Conservation (phyloP, 208 protist genomes). For the Wallacemonas sp. region DNA sequence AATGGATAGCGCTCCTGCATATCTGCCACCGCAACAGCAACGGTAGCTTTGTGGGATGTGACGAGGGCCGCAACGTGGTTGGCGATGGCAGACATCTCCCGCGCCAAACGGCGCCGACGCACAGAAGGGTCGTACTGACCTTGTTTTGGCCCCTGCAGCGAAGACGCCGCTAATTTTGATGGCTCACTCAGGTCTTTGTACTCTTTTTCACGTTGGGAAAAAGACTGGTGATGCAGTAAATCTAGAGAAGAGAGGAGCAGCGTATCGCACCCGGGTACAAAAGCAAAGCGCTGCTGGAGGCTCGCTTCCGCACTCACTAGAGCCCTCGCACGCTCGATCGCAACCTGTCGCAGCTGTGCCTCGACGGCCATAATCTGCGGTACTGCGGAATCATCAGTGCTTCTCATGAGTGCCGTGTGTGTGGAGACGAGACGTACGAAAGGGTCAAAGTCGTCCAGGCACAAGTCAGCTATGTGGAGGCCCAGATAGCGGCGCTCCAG, state of each 20-base stretch:
- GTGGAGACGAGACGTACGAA: slow-evolving; percentile 21
- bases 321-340: slow-evolving; percentile 17
- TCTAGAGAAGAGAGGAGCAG: slow-evolving; percentile 16
- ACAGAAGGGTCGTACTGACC: background rate
- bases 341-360: slow-evolving; percentile 12
- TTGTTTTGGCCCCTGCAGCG: too few relatives aligned
- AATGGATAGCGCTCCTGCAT: slow-evolving; percentile 39
- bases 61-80: slow-evolving; percentile 21
- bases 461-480: slow-evolving; percentile 41
- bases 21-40: slow-evolving; percentile 28
- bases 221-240: slow-evolving; percentile 24
- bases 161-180: too few relatives aligned
- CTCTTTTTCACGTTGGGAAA: slow-evolving; percentile 17
- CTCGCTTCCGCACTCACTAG: slow-evolving; percentile 16
- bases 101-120: slow-evolving; percentile 25
- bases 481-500: slow-evolving; percentile 39
- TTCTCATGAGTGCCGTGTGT: background rate
- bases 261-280: slow-evolving; percentile 16
- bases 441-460: slow-evolving; percentile 30
- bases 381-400: background rate
- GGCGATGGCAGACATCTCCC: slow-evolving; percentile 31
- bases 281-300: slow-evolving; percentile 29
- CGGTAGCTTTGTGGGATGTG: slow-evolving; percentile 11
- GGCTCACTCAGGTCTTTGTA: too few relatives aligned
- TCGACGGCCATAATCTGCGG: slow-evolving; percentile 4